Evolutionary conservation across 345 rosid species (phyloP).

Genomic region (Sapria himalayana): DNA sequence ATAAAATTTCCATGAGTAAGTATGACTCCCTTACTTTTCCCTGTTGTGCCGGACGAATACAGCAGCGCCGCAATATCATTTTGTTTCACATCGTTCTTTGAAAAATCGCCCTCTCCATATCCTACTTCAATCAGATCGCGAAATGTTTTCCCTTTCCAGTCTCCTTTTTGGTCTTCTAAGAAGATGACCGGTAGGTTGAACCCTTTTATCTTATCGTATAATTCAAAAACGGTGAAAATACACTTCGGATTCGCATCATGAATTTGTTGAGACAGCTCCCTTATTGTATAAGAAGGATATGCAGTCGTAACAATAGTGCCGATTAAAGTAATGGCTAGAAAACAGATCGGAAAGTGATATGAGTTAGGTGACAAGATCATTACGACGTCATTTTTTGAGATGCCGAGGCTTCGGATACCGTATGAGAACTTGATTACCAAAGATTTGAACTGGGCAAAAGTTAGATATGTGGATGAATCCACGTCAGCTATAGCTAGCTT

Average conservation of each 20-base stretch:
- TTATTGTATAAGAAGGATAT: conserved; percentile 48
- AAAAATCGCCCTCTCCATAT: conserved; percentile 22
- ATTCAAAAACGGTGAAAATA: conserved; percentile 32
- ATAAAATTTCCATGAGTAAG: conserved; percentile 65
- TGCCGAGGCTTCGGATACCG: conserved; percentile 43
- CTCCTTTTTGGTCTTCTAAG: conserved; percentile 12
- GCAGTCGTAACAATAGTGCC: conserved; percentile 64
- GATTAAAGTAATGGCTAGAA: conserved; percentile 39
- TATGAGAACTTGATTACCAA: conserved; percentile 34
- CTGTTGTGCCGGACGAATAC: conserved; percentile 88
- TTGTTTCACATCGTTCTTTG: conserved; percentile 25
- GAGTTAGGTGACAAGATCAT: conserved; percentile 68
- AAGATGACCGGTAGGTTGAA: conserved; percentile 39
- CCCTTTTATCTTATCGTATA: conserved; percentile 38
- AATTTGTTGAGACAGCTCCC: conserved; percentile 47
- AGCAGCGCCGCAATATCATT: conserved; percentile 42
- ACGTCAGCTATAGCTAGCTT: conserved; percentile 55
- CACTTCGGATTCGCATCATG: conserved; percentile 52
- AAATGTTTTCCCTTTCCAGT: conserved; percentile 18
- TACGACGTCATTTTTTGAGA: conserved; percentile 44
- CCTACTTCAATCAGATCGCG: conserved; percentile 28
- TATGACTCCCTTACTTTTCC: conserved; percentile 65
- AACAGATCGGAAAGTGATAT: conserved; percentile 46
- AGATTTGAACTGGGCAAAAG: conserved; percentile 48
- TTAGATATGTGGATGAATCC: conserved; percentile 26